Evolutionary conservation across 2,329 filamentous ascomycete species (phyloP).

Genomic region (Teratosphaeriaceae sp.): DNA sequence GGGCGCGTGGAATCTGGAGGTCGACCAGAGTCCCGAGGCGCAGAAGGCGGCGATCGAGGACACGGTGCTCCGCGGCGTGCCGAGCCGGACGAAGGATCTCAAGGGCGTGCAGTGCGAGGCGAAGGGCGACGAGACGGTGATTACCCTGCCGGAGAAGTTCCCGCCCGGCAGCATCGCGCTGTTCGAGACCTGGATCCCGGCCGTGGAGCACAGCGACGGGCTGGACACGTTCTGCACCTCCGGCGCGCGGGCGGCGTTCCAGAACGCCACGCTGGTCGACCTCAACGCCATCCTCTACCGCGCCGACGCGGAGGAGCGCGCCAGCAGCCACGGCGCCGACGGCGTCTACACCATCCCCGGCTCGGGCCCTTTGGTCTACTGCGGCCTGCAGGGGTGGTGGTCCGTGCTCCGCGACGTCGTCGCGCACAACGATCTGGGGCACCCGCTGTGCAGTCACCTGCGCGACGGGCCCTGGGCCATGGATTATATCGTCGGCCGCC

Average conservation of each 20-base stretch:
- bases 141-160: constrained; percentile 75
- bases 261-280: constrained; percentile 66
- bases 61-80: constrained; percentile 71
- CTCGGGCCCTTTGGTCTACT: constrained; percentile 80
- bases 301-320: constrained; percentile 81
- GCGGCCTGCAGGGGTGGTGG: constrained; percentile 98
- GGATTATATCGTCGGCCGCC: constrained; percentile 74
- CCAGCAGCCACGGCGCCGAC: constrained; percentile 70
- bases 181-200: constrained; percentile 93
- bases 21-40: constrained; percentile 67
- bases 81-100: constrained; percentile 69
- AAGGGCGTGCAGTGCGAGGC: constrained; percentile 66
- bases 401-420: constrained; percentile 81
- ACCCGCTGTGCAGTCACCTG: constrained; percentile 88
- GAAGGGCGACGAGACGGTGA: constrained; percentile 67
- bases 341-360: constrained; percentile 86
- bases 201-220: constrained; percentile 73
- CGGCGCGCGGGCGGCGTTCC: constrained; percentile 72
- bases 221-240: constrained; percentile 82
- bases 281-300: constrained; percentile 89
- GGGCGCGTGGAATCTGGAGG: constrained; percentile 87
- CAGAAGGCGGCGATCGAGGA: constrained; percentile 61
- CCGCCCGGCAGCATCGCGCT: constrained; percentile 90
- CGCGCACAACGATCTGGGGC: constrained; percentile 80
- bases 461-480: constrained; percentile 87